Evolutionary conservation across 331 rosid genomes (phyloP).

Genomic region (Telfairia occidentalis): DNA sequence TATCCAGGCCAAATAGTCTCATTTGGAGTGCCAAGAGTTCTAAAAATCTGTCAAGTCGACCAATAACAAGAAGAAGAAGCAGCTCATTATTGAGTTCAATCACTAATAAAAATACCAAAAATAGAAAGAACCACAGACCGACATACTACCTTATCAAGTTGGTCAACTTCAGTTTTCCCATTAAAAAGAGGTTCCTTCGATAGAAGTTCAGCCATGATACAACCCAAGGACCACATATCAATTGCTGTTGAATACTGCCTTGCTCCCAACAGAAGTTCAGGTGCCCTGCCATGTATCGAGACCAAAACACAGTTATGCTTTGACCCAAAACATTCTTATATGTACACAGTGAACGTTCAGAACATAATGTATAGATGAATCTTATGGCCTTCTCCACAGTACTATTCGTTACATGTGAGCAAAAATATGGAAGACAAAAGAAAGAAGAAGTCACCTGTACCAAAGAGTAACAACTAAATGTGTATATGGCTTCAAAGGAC

Average conservation of each 20-base stretch:
- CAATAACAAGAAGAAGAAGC: neutral
- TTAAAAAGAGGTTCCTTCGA: conserved; percentile 66
- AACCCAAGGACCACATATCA: conserved; percentile 97
- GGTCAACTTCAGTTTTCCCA: conserved; percentile 75
- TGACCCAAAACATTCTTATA: neutral
- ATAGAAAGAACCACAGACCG: neutral
- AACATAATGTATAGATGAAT: neutral
- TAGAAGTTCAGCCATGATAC: conserved; percentile 86
- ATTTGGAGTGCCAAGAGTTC: conserved; percentile 73
- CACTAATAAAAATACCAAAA: neutral
- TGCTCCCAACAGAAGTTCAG: conserved; percentile 67
- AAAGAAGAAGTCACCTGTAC: conserved; percentile 54
- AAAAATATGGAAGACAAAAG: neutral
- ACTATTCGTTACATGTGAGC: neutral
- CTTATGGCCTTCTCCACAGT: neutral
- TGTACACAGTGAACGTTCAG: neutral
- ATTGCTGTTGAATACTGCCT: conserved; percentile 82
- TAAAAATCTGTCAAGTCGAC: conserved; percentile 49
- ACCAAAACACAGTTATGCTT: neutral
- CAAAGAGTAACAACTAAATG: conserved; percentile 82
- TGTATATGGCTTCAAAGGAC: conserved; percentile 75
- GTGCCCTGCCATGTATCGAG: conserved; percentile 49
- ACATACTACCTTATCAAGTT: conserved; percentile 57
- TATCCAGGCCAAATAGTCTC: conserved; percentile 76
- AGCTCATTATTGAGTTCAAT: conserved; percentile 3